Conservation (phyloP, 2,329 filamentous ascomycete species). For the Fragosphaeria purpurea region DNA sequence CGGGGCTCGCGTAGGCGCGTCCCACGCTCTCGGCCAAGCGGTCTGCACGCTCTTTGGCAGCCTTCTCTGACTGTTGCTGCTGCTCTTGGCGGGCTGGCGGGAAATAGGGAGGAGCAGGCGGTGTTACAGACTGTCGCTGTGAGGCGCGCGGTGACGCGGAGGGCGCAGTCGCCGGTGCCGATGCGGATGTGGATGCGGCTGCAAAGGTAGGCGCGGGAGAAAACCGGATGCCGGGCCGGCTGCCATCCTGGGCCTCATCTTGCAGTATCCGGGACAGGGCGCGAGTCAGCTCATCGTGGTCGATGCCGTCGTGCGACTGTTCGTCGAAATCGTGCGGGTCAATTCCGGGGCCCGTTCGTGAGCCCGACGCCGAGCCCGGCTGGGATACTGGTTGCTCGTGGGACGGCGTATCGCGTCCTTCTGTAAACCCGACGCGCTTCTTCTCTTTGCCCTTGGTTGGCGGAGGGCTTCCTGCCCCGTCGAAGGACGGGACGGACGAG, state of each 20-base stretch:
- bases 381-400: not conserved
- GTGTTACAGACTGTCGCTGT: constrained; percentile 6
- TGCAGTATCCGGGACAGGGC: constrained; percentile 12
- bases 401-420: constrained; percentile 3
- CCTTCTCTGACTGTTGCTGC: constrained; percentile 20
- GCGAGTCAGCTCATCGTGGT: constrained; percentile 12
- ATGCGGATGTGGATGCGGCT: too few relatives aligned
- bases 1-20: constrained; percentile 19
- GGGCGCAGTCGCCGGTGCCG: not conserved
- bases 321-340: not conserved
- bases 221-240: too few relatives aligned
- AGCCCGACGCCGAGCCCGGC: not conserved
- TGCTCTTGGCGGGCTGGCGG: constrained; percentile 9
- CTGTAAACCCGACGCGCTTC: constrained; percentile 15
- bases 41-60: constrained; percentile 25
- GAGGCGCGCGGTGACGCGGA: constrained; percentile 6
- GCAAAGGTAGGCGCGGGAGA: too few relatives aligned
- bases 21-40: constrained; percentile 24
- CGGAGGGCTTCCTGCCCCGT: not conserved
- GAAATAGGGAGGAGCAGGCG: constrained; percentile 10
- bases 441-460: constrained; percentile 13
- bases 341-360: not conserved
- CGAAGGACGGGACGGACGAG: not conserved
- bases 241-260: not conserved
- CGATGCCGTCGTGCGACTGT: constrained; percentile 10